These are phyloP conservation scores for Lignosus rhinocerotis DNA, from an alignment of 1,284 basidiomycete species.

Conservation along the genomic window DNA sequence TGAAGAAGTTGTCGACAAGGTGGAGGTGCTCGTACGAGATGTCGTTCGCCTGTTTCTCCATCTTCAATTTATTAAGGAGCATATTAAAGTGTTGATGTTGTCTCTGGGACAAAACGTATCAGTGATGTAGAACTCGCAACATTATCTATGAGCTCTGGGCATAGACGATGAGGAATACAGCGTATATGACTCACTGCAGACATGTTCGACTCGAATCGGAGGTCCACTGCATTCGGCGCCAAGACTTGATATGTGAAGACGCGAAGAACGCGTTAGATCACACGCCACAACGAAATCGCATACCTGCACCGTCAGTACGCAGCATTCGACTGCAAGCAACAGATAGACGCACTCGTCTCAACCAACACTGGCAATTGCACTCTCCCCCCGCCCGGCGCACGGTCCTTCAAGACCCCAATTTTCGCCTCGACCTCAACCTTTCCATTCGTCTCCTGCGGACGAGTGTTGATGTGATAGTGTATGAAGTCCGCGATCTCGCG, in stretches of 20 bases:
- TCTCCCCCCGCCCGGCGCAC: slow-evolving; percentile 49
- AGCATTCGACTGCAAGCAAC: slow-evolving; percentile 1
- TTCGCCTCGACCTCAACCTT: slow-evolving; percentile 90
- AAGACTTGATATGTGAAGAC: slow-evolving; percentile 40
- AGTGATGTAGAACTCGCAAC: not conserved
- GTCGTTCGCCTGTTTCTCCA: slow-evolving; percentile 38
- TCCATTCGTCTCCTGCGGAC: slow-evolving; percentile 44
- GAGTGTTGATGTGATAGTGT: slow-evolving; percentile 63
- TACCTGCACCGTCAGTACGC: slow-evolving; percentile 3
- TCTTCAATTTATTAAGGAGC: slow-evolving; percentile 78
- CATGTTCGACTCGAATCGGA: slow-evolving; percentile 92
- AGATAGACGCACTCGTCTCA: slow-evolving; percentile 77
- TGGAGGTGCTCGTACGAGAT: slow-evolving; percentile 80
- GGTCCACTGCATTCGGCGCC: slow-evolving; percentile 51
- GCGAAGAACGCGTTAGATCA: not conserved
- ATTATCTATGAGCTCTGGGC: too few species aligned
- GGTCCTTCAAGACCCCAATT: slow-evolving; percentile 79
- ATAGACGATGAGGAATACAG: not conserved
- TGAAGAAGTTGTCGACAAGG: slow-evolving; percentile 84
- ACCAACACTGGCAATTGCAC: slow-evolving; percentile 75
- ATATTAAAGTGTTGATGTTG: slow-evolving; percentile 88
- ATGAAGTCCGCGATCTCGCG: slow-evolving; percentile 91
- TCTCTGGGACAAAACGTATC: slow-evolving; percentile 41
- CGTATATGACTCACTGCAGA: slow-evolving; percentile 57
- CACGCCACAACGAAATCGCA: not conserved